Evolutionary conservation across 345 rosid genomes (phyloP).

Genomic region (Salix arbutifolia): DNA sequence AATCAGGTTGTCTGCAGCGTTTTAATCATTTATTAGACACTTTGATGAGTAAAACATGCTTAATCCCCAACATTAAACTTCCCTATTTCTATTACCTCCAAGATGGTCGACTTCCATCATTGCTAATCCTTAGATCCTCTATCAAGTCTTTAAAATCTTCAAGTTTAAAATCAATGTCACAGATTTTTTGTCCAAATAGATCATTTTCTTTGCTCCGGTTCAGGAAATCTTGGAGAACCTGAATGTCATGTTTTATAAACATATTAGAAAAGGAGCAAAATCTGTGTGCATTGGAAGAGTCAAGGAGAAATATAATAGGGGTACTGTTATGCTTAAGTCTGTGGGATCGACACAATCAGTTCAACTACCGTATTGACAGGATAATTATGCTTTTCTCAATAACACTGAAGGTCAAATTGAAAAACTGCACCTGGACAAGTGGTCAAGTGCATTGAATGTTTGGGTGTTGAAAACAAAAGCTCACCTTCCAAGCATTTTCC

Average conservation of each 20-base stretch:
- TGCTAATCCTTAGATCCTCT: constrained; percentile 56
- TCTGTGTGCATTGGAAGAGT: not conserved
- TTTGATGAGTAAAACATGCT: constrained; percentile 12
- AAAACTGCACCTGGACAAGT: not conserved
- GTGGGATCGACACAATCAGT: not conserved
- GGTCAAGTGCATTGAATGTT: not conserved
- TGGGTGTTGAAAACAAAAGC: constrained; percentile 6
- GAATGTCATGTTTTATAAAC: constrained; percentile 17
- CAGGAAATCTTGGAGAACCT: constrained; percentile 82
- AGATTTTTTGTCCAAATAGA: constrained; percentile 38
- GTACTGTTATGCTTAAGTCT: not conserved
- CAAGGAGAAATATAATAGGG: not conserved
- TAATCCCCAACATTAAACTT: not conserved
- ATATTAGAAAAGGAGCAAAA: constrained; percentile 9
- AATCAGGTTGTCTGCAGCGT: constrained; percentile 66
- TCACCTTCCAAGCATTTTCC: constrained; percentile 96
- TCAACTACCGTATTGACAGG: not conserved
- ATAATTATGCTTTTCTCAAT: not conserved
- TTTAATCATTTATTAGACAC: constrained; percentile 17
- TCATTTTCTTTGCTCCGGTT: constrained; percentile 63
- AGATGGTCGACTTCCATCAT: constrained; percentile 58
- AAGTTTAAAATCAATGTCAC: constrained; percentile 59
- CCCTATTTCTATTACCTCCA: constrained; percentile 57
- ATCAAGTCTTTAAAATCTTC: constrained; percentile 68
- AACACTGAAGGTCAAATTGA: not conserved